Evolutionary conservation across 768 basidiomycete species (phyloP), one percentile per base, ranked within the genome.

Genomic region (Dioszegia hungarica): DNA sequence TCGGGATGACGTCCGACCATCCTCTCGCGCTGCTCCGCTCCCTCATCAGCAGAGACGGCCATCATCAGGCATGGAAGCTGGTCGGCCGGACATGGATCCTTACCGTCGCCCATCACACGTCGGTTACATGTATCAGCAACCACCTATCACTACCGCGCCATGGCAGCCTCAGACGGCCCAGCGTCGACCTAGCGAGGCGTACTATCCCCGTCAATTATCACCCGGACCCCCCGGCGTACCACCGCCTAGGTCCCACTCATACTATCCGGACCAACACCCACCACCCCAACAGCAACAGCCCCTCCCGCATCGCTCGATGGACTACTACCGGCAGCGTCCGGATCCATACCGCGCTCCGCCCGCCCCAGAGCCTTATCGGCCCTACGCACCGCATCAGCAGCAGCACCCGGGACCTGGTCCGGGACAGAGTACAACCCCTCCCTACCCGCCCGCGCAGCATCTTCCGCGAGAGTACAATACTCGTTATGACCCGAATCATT

Each of bases 1-100:
- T 24, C 33, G 58, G 28, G 65, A 65, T 40, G 56, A 47, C 8
- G 58, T 28, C 5, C 10, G 49, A 20, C 49, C 49, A 2, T 6
- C 11, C 10, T 38, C 49, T 5, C 34, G 49, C 14, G 49, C 14
- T 25, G 33, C 15, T 15, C 49, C 49, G 10, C n/a, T 22, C 6
- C n/a, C 33, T 14, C n/a, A n/a, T n/a, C n/a, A 51, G 28, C 10
- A 20, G 11, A 36, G 49, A 17, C 49, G 49, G 34, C 5, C 12
- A 20, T 51, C 36, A 8, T 19, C 12, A 6, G 33, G 47, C 14
- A 6, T n/a, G 4, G 47, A 49, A 14, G 27, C 28, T 5, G 27
- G 8, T 27, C 43, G 39, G 5, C 24, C 36, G 37, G 24, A 37
- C n/a, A 38, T 38, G 49, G 45, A 51, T 8, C 15, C 36, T 10